phyloP scores from a whole-genome alignment of 108 stramenopile genomes.

The Phaeodactylum tricornutum region DNA sequence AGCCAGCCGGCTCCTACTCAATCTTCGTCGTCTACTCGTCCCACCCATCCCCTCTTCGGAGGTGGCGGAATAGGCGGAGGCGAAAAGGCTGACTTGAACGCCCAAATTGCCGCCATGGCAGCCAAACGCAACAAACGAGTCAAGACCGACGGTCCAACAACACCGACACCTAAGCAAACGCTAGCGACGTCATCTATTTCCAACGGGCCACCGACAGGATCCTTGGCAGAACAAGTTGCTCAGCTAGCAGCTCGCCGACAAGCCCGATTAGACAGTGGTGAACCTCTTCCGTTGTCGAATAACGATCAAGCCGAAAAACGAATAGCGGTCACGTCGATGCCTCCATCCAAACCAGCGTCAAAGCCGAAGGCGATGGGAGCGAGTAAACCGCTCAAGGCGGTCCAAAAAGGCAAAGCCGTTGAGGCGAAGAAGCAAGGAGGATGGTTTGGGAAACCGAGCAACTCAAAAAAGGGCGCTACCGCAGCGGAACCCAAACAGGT shows the following conservation, averaged over 20 bases:
- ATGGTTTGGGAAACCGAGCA: too few species aligned
- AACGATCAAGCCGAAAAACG: too few species aligned
- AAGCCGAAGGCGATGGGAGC: too few species aligned
- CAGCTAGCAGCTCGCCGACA: not conserved
- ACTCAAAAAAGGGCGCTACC: too few species aligned
- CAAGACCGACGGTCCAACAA: not conserved
- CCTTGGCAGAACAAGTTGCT: constrained; percentile 1
- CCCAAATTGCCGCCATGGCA: constrained; percentile 6
- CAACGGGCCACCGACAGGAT: not conserved
- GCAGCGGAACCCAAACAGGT: too few species aligned
- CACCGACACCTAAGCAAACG: not conserved
- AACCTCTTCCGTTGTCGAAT: too few species aligned
- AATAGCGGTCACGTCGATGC: too few species aligned
- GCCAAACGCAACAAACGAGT: constrained; percentile 1
- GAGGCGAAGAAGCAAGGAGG: too few species aligned
- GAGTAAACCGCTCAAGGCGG: too few species aligned
- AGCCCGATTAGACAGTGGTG: not conserved
- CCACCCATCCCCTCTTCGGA: constrained; percentile 6
- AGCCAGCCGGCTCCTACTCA: constrained; percentile 8
- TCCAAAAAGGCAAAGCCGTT: too few species aligned
- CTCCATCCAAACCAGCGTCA: too few species aligned
- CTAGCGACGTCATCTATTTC: not conserved
- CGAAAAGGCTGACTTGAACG: constrained; percentile 1
- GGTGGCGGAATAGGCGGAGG: not conserved
- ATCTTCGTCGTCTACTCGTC: constrained; percentile 2